Evolutionary conservation across 345 rosid species (phyloP), one percentile per base, ranked within the genome.

Genomic region (Ceriops tagal): DNA sequence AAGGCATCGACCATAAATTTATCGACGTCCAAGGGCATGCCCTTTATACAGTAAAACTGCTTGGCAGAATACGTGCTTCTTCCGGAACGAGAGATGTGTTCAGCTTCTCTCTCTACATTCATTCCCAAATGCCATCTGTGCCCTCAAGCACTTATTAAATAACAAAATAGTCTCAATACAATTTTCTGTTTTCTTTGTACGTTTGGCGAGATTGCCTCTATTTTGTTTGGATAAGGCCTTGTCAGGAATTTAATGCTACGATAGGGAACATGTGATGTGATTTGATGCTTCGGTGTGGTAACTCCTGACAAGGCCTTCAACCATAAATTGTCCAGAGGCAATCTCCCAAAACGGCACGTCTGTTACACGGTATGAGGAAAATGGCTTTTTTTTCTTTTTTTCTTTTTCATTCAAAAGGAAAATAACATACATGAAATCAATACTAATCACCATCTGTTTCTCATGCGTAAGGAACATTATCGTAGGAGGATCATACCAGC

Each of bases 41-140:
- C 26, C 26, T 0, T 24, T 24, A 24, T 82, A 96, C 0, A 92
- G 92, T 78, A 89, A 78, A 63, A 93, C 96, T 73, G 84, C 75
- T 89, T 76, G 19, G 87, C 96, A 75, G 96, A 84, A 74, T 84
- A 93, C 73, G 66, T 61, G 82, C 67, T 77, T 77, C 97, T 91
- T 77, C 86, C 92, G 28, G 80, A 79, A 20, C 69, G 85, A 67
- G 79, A 76, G 62, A 93, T 86, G 58, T 85, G 58, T 85, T 80
- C 75, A 93, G 75, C 67, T 86, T 93, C 47, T 89, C 92, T 58
- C 68, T 52, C 82, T 87, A 77, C 71, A 93, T 64, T 92, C 96
- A 93, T 78, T 93, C 96, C 96, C 91, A 93, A 59, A 91, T 88
- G 60, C 91, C 84, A 63, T 71, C 72, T 51, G 91, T 78, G 75